phyloP scores from a whole-genome alignment of 306 rosid species.

The Vigna mungo region DNA sequence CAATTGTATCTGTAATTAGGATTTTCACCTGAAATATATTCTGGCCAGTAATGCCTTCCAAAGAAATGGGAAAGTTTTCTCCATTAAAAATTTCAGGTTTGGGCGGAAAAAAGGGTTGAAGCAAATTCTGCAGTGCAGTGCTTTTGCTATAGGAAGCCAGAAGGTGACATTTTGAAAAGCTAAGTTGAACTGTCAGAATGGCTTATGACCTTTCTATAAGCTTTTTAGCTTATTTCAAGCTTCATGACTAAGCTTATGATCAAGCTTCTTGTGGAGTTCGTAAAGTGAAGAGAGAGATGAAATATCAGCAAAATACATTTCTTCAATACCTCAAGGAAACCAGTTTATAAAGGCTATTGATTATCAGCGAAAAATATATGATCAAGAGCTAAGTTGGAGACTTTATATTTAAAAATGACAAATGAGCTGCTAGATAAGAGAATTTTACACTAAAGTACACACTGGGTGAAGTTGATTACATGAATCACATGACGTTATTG shows the following conservation, averaged over 20 bases:
- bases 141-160: background rate
- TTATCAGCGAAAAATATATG: background rate
- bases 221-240: background rate
- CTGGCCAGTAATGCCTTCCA: background rate
- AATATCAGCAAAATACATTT: background rate
- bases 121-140: background rate
- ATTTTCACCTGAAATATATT: constrained; percentile 87
- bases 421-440: constrained; percentile 9
- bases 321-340: background rate
- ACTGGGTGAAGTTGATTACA: background rate
- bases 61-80: background rate
- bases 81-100: too few species aligned
- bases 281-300: background rate
- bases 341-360: background rate
- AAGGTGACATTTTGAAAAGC: background rate
- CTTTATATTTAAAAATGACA: background rate
- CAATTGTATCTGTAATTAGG: constrained; percentile 76
- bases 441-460: background rate
- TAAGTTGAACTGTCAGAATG: background rate
- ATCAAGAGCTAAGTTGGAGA: background rate
- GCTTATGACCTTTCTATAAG: background rate
- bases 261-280: background rate
- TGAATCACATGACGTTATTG: background rate
- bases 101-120: background rate
- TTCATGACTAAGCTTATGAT: background rate